Conservation (phyloP, 2,329 filamentous ascomycete genomes). For the Trichophyton benhamiae region DNA sequence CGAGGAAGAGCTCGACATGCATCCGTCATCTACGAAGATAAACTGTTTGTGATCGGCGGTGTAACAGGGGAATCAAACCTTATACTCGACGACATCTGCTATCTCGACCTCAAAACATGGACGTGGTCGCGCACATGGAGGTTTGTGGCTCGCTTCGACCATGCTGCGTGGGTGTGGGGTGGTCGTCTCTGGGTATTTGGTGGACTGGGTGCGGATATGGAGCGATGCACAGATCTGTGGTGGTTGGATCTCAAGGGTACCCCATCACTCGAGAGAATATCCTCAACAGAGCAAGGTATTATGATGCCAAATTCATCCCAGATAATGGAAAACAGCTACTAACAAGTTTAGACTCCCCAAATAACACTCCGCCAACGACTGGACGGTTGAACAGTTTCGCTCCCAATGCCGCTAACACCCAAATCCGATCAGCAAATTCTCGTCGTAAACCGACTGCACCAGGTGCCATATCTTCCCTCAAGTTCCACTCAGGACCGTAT, state of each 20-base stretch:
- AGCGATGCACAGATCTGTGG: constrained; percentile 90
- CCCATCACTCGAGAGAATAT: constrained; percentile 65
- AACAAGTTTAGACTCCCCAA: constrained; percentile 26
- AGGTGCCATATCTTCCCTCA: constrained; percentile 76
- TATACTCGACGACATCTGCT: constrained; percentile 91
- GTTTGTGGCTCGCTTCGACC: constrained; percentile 89
- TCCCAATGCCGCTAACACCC: constrained; percentile 55
- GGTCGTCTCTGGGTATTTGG: constrained; percentile 95
- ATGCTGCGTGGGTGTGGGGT: constrained; percentile 85
- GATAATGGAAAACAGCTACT: constrained; percentile 22
- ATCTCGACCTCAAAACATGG: constrained; percentile 90
- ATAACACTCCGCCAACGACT: constrained; percentile 25
- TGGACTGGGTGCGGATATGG: constrained; percentile 89
- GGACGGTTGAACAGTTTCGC: constrained; percentile 48
- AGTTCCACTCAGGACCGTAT: constrained; percentile 76
- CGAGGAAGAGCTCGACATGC: constrained; percentile 87
- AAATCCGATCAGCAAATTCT: constrained; percentile 39
- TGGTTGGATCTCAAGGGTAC: constrained; percentile 91
- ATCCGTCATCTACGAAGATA: constrained; percentile 89
- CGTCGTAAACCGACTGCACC: constrained; percentile 52
- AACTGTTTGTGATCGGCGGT: constrained; percentile 90
- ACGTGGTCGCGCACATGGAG: constrained; percentile 95
- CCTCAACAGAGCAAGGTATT: constrained; percentile 48
- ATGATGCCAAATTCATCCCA: constrained; percentile 27
- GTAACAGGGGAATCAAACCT: constrained; percentile 86